Conservation (phyloP, 441 rosid species). For the Arabidopsis hybrid region DNA sequence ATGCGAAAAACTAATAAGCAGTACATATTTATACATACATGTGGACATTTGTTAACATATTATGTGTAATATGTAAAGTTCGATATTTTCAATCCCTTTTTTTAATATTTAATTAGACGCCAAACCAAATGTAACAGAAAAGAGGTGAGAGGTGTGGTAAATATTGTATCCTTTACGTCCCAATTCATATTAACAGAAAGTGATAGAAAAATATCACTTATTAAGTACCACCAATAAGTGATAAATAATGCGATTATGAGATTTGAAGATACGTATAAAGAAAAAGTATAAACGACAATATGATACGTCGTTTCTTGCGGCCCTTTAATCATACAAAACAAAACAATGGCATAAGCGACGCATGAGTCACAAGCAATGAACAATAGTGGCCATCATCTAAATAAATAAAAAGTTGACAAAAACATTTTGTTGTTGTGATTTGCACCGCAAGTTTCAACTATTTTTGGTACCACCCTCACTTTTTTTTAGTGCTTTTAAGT, state of each 20-base stretch:
- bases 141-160: neutral
- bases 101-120: neutral
- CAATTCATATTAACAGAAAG: neutral
- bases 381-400: conserved; percentile 32
- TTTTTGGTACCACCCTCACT: conserved; percentile 33
- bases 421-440: conserved; percentile 4
- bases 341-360: conserved; percentile 29
- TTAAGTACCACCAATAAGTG: neutral
- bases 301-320: conserved; percentile 34
- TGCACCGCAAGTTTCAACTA: conserved; percentile 36
- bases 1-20: neutral
- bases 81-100: neutral
- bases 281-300: conserved; percentile 31
- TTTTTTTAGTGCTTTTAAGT: conserved; percentile 26
- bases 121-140: neutral
- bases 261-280: conserved; percentile 12
- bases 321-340: conserved; percentile 32
- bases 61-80: neutral
- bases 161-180: neutral
- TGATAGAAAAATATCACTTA: neutral
- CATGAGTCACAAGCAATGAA: conserved; percentile 37
- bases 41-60: neutral
- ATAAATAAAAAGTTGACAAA: conserved; percentile 20
- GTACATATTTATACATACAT: neutral
- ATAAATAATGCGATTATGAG: conserved; percentile 20